Conservation (phyloP, 1,284 basidiomycete genomes). For the Dichomitus squalens region DNA sequence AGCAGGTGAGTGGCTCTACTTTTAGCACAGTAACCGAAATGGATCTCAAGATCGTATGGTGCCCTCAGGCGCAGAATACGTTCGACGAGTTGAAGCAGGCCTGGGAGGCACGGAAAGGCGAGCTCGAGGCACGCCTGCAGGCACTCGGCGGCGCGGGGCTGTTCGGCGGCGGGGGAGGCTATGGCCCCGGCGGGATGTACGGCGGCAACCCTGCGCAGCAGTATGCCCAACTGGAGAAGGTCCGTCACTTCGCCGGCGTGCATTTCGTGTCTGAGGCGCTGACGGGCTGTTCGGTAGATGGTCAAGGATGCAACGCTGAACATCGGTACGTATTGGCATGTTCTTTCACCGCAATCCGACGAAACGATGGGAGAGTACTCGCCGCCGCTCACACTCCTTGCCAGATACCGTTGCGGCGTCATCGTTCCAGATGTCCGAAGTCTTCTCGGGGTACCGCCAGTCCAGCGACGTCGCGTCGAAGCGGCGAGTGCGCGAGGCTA, state of each 20-base stretch:
- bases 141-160: slow-evolving; percentile 34
- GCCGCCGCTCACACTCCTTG: neutral
- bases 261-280: neutral
- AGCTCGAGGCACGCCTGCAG: slow-evolving; percentile 34
- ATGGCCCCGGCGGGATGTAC: slow-evolving; percentile 30
- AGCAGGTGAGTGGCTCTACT: slow-evolving; percentile 29
- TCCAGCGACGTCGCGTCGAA: slow-evolving; percentile 42
- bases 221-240: slow-evolving; percentile 34
- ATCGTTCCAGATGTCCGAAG: slow-evolving; percentile 41
- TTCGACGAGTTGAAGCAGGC: slow-evolving; percentile 39
- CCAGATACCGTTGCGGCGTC: slow-evolving; percentile 39
- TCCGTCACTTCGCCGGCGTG: slow-evolving; percentile 15
- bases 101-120: slow-evolving; percentile 35
- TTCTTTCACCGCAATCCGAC: neutral
- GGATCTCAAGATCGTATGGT: neutral
- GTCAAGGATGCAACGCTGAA: slow-evolving; percentile 37
- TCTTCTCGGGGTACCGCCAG: slow-evolving; percentile 38
- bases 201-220: slow-evolving; percentile 35
- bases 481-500: slow-evolving; percentile 41
- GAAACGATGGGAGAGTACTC: neutral
- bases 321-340: slow-evolving; percentile 35
- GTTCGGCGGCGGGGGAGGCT: slow-evolving; percentile 31
- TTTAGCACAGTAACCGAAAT: neutral
- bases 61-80: slow-evolving; percentile 31
- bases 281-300: slow-evolving; percentile 26